phyloP scores from a whole-genome alignment of 495 filamentous ascomycete species.

The Penicillium alfredii region DNA sequence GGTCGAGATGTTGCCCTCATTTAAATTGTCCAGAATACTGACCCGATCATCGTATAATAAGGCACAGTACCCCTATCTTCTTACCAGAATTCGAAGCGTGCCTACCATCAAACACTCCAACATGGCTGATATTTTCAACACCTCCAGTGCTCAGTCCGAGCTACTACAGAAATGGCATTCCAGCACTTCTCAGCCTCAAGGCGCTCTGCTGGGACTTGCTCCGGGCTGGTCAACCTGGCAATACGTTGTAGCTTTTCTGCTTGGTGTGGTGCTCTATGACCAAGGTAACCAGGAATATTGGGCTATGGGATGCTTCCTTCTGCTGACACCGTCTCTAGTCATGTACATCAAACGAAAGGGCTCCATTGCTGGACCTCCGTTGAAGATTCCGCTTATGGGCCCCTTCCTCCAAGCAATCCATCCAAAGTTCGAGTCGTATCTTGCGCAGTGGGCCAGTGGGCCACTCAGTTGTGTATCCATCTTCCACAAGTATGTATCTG shows the following conservation, averaged over 20 bases:
- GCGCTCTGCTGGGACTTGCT: conserved; percentile 1
- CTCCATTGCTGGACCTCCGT: conserved; percentile 67
- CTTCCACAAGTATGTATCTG: conserved; percentile 77
- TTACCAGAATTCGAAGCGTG: too few species aligned
- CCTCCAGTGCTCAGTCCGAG: conserved; percentile 6
- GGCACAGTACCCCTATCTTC: too few species aligned
- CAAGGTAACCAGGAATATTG: conserved; percentile 26
- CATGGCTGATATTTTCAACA: conserved; percentile 5
- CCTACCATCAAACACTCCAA: too few species aligned
- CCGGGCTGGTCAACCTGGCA: conserved; percentile 22
- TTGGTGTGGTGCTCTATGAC: conserved; percentile 27
- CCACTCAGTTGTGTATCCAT: conserved; percentile 88
- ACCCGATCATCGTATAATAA: too few species aligned
- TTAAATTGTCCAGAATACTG: too few species aligned
- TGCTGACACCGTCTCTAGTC: conserved; percentile 43
- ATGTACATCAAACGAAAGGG: conserved; percentile 78
- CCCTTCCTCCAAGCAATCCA: conserved; percentile 83
- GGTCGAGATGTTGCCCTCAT: too few species aligned
- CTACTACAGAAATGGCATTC: conserved; percentile 2
- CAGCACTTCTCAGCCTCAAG: not conserved
- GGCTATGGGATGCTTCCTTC: not conserved
- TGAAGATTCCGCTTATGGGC: conserved; percentile 85
- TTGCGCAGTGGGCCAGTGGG: conserved; percentile 79
- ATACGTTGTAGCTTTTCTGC: conserved; percentile 20
- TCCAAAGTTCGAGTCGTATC: conserved; percentile 77